Evolutionary conservation across 1,139 yeast genomes (phyloP).

Genomic region (Lodderomyces theae): DNA sequence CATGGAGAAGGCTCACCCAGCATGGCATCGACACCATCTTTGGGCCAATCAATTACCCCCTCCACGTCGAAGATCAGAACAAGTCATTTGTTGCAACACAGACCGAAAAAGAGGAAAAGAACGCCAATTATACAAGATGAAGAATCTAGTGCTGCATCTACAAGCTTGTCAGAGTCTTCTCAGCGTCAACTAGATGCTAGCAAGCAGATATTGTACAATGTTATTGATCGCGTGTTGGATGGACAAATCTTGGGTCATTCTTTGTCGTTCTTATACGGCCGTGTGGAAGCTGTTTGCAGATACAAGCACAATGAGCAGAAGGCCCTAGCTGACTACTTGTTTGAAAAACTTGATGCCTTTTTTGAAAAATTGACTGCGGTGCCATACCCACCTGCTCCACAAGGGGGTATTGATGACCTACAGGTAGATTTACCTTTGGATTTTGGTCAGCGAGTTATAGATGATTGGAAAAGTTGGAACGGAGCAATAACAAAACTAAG

Average conservation of each 20-base stretch:
- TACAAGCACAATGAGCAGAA: constrained; percentile 34
- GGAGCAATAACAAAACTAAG: constrained; percentile 22
- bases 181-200: constrained; percentile 1
- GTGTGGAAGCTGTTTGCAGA: constrained; percentile 35
- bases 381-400: too few relatives aligned
- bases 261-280: constrained; percentile 26
- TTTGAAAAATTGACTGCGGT: not conserved
- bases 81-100: not conserved
- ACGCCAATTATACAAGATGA: constrained; percentile 2
- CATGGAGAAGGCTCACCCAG: not conserved
- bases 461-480: constrained; percentile 23
- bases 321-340: constrained; percentile 22
- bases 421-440: too few relatives aligned
- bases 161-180: not conserved
- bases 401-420: too few relatives aligned
- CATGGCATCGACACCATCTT: not conserved
- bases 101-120: constrained; percentile 3
- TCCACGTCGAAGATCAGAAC: not conserved
- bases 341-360: constrained; percentile 17
- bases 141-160: not conserved
- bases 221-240: constrained; percentile 21
- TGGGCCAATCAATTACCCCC: too few relatives aligned
- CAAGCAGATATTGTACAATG: constrained; percentile 5
- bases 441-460: not conserved
- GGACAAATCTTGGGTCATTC: constrained; percentile 20